Conservation (phyloP, 139 green algal genomes). For the Tetradesmus obliquus region DNA sequence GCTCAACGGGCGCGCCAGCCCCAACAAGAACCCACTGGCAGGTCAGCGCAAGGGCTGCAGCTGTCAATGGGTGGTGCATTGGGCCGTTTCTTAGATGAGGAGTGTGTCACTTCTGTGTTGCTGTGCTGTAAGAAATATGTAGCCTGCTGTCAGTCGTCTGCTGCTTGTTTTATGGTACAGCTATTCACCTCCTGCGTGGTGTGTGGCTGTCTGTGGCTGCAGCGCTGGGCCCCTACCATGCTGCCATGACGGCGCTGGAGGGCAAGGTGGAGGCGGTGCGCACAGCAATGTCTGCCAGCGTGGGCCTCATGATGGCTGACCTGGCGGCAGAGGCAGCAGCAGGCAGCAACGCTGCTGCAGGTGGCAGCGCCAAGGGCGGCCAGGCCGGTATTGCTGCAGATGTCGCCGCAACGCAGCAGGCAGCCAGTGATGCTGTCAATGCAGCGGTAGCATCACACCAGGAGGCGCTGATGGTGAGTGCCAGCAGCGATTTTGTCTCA, state of each 20-base stretch:
- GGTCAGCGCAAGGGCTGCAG: neutral
- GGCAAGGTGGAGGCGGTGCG: slow-evolving; percentile 44
- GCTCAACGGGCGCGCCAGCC: slow-evolving; percentile 7
- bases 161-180: neutral
- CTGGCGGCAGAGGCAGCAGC: neutral
- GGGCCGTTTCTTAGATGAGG: neutral
- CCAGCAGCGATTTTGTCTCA: neutral
- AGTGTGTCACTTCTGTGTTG: neutral
- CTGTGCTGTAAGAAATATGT: neutral
- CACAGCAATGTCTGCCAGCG: slow-evolving; percentile 42
- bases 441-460: slow-evolving; percentile 1
- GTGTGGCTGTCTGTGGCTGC: neutral
- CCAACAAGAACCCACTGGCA: slow-evolving; percentile 45
- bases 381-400: neutral
- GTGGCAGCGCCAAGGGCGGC: neutral
- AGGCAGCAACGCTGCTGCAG: neutral
- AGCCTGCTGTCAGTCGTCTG: neutral
- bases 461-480: slow-evolving; percentile 27
- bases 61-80: neutral
- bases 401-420: slow-evolving; percentile 19
- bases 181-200: neutral
- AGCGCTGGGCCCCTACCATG: slow-evolving; percentile 41
- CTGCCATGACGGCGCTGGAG: slow-evolving; percentile 41
- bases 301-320: slow-evolving; percentile 29
- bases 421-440: neutral